Conservation (phyloP, 805 yeast genomes). For the Isabelozyma rhagii region DNA sequence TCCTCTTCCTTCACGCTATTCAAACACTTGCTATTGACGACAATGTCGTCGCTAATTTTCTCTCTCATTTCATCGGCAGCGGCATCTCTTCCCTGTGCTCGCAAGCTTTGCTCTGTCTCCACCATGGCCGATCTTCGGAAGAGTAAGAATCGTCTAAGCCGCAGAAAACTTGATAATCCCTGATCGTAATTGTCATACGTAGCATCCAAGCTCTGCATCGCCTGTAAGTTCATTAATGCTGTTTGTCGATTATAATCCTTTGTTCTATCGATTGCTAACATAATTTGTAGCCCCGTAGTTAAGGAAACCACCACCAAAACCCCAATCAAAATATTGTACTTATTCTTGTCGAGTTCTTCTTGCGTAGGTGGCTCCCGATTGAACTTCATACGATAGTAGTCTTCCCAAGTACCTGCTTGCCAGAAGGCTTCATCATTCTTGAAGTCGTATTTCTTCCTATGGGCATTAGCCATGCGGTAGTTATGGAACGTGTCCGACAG, state of each 20-base stretch:
- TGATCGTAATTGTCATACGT: constrained; percentile 26
- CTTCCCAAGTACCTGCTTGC: constrained; percentile 67
- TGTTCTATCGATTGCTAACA: constrained; percentile 33
- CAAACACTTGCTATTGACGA: not conserved
- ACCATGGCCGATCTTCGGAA: constrained; percentile 27
- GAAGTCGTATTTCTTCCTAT: constrained; percentile 28
- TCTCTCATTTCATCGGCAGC: constrained; percentile 10
- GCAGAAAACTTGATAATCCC: constrained; percentile 22
- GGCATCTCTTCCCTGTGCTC: constrained; percentile 10
- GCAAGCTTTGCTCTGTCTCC: constrained; percentile 11
- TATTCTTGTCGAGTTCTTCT: constrained; percentile 40
- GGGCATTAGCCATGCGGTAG: constrained; percentile 36
- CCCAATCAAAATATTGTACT: constrained; percentile 36
- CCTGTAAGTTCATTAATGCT: constrained; percentile 22
- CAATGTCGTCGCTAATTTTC: not conserved
- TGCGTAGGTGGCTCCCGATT: constrained; percentile 36
- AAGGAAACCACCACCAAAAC: constrained; percentile 31
- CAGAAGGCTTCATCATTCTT: constrained; percentile 45
- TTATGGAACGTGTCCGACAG: constrained; percentile 22
- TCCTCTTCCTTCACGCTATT: constrained; percentile 10
- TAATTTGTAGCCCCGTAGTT: constrained; percentile 30
- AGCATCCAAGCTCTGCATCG: constrained; percentile 25
- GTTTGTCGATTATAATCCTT: constrained; percentile 25
- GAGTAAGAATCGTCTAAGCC: constrained; percentile 31
- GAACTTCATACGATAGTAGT: constrained; percentile 45